Base-by-base conservation (phyloP, 305 asterid genomes). In the Solanum chacoense region DNA sequence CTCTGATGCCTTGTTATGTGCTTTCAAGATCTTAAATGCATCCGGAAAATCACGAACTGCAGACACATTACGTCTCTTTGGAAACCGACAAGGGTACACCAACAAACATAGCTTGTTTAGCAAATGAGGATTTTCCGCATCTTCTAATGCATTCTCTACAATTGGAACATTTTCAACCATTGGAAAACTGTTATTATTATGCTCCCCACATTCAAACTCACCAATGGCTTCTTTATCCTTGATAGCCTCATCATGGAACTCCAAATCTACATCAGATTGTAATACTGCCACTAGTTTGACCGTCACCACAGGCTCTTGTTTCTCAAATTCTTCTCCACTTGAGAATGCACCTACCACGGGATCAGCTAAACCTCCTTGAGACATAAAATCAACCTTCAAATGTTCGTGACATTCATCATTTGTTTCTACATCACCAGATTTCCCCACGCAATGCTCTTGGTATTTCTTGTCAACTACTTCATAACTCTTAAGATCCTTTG, bases 21-120 rank as follows among this genome's bases (percentile, higher is more conserved):
- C 38, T 59, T 76, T 29, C 29, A 40, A 37, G 73, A 69, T 79
- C 65, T 29, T 4, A 18, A 85, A 80, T 50, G 59, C 67, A 69
- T 26, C 69, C 1, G 91, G 91, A 87, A 89, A 87, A 80, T 89
- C 88, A 36, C 89, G 89, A 28, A 59, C 72, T 2, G 73, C 88
- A 3, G 80, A 83, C 26, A 81, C 89, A 8, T 59, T 55, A 5
- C 73, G 84, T 73, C 88, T 81, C 87, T 87, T 83, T 80, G 85
- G 89, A 37, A 72, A 35, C 34, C 3, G 22, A 76, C 7, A 42
- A 45, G 73, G 59, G n/a, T 29, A 18, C n/a, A 32, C 76, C 67
- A n/a, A 20, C 5, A 55, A 72, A 87, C 55, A 71, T 26, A 0
- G 63, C 63, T 29, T 6, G 18, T 42, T 36, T 78, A 6, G 22